phyloP scores from a whole-genome alignment of 1,284 basidiomycete genomes.

The Ceratobasidium sp. region DNA sequence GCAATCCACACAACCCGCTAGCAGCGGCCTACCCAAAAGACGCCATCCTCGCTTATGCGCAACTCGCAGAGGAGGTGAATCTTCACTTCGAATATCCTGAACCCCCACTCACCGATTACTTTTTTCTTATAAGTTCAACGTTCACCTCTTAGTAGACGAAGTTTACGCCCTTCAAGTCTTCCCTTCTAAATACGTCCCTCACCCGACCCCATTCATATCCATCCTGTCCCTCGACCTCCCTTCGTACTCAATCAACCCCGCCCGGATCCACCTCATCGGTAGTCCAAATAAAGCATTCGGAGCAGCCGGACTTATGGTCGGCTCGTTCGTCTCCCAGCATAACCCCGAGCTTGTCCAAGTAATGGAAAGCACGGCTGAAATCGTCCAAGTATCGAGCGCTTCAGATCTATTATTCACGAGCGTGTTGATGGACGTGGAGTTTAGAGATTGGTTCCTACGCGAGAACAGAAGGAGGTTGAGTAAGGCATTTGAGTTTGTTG shows the following conservation, averaged over 20 bases:
- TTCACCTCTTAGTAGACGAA: constrained; percentile 44
- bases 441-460: constrained; percentile 34
- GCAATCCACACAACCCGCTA: constrained; percentile 47
- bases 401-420: constrained; percentile 25
- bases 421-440: constrained; percentile 14
- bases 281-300: constrained; percentile 47
- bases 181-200: constrained; percentile 23
- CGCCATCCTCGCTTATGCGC: constrained; percentile 29
- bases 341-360: constrained; percentile 42
- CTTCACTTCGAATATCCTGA: neutral
- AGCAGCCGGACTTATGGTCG: constrained; percentile 43
- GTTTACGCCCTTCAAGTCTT: constrained; percentile 45
- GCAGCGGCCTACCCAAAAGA: constrained; percentile 28
- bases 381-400: constrained; percentile 16
- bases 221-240: constrained; percentile 30
- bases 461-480: constrained; percentile 15
- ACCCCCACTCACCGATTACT: too few species aligned
- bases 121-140: constrained; percentile 20
- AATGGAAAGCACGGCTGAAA: constrained; percentile 25
- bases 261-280: constrained; percentile 44
- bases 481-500: constrained; percentile 32
- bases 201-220: constrained; percentile 44
- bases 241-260: neutral
- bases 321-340: constrained; percentile 46
- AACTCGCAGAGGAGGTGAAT: constrained; percentile 33